Evolutionary conservation across 2,329 filamentous ascomycete species (phyloP).

Genomic region (Bipolaris oryzae): DNA sequence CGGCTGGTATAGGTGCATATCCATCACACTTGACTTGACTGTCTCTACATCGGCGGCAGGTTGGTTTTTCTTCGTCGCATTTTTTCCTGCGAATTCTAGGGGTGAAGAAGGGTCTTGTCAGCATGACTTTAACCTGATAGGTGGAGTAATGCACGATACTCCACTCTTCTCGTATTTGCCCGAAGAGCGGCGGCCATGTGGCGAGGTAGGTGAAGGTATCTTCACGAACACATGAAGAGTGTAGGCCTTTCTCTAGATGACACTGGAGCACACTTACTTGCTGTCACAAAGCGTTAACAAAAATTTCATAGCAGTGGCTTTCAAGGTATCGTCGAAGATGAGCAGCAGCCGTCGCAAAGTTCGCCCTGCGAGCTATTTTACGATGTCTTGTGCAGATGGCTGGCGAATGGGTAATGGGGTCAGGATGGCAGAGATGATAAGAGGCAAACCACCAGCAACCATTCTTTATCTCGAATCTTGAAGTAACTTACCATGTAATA

Average conservation of each 20-base stretch:
- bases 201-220: no score
- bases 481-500: conserved; percentile 16
- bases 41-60: conserved; percentile 13
- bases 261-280: conserved; percentile 8
- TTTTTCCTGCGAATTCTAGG: conserved; percentile 15
- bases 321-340: neutral
- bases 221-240: neutral
- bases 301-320: neutral
- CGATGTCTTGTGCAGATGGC: neutral
- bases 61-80: conserved; percentile 20
- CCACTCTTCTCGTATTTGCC: no score
- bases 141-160: neutral
- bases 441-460: neutral
- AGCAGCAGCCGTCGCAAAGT: neutral
- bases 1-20: conserved; percentile 5
- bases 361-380: neutral
- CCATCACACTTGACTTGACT: conserved; percentile 15
- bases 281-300: conserved; percentile 6
- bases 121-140: neutral
- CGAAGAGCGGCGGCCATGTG: no score
- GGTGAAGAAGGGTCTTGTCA: conserved; percentile 4
- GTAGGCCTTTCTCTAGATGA: neutral
- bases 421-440: neutral
- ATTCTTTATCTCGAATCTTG: neutral
- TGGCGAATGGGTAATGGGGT: neutral